Percentiles rank a stretch among this genome's conserved stretches.
Evolutionary conservation across 2,329 filamentous ascomycete species (phyloP).

Genomic region (Neurospora crassa): DNA sequence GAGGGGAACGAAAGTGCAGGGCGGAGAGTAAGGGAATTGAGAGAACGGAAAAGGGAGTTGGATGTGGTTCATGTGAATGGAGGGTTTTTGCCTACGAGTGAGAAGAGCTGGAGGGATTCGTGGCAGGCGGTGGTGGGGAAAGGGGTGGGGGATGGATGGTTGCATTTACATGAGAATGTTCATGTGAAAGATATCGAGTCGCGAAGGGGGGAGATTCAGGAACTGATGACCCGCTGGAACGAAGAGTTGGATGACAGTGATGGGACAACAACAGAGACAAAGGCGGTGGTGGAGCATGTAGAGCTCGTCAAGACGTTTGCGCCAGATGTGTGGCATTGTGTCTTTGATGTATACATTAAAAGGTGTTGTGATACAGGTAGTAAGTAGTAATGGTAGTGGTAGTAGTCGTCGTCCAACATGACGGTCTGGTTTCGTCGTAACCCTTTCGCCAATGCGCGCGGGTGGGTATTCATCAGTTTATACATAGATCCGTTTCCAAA

Average conservation of each 20-base stretch:
- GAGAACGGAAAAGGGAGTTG: slow-evolving; percentile 23
- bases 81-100: slow-evolving; percentile 51
- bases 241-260: background rate
- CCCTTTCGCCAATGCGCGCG: background rate
- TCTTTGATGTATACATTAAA: slow-evolving; percentile 52
- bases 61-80: slow-evolving; percentile 52
- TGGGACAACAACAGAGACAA: slow-evolving; percentile 2
- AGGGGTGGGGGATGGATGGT: slow-evolving; percentile 34
- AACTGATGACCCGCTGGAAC: slow-evolving; percentile 32
- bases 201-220: slow-evolving; percentile 38
- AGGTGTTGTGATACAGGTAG: slow-evolving; percentile 7
- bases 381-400: background rate
- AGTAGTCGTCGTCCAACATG: slow-evolving; percentile 6
- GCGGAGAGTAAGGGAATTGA: slow-evolving; percentile 27
- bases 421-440: background rate
- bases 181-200: slow-evolving; percentile 41
- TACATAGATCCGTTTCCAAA: background rate
- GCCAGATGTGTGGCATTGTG: slow-evolving; percentile 59
- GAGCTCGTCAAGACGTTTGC: slow-evolving; percentile 62
- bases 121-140: slow-evolving; percentile 30
- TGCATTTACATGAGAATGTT: slow-evolving; percentile 61
- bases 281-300: slow-evolving; percentile 38
- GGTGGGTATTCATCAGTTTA: slow-evolving; percentile 2
- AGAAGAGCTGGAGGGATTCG: slow-evolving; percentile 41
- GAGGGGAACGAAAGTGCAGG: slow-evolving; percentile 55